Evolutionary conservation across 169 alveolate species (phyloP).

Genomic region (Plasmodium fragile): DNA sequence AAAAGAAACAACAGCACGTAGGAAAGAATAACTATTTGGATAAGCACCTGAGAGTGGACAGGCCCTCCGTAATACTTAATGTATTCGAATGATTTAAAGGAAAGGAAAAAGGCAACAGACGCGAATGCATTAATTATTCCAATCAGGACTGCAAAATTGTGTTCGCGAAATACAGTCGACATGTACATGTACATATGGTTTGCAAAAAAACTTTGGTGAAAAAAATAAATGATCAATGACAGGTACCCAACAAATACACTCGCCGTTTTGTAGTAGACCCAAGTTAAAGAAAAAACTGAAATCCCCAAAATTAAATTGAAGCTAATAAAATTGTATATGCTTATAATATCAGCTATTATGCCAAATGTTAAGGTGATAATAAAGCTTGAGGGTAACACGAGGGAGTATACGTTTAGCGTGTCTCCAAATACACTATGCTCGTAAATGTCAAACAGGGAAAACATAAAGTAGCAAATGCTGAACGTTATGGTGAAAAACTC

Average conservation of each 20-base stretch:
- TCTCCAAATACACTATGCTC: constrained; percentile 50
- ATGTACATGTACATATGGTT: constrained; percentile 75
- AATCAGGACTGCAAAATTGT: constrained; percentile 59
- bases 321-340: constrained; percentile 44
- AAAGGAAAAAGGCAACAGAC: constrained; percentile 42
- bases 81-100: constrained; percentile 38
- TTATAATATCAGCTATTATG: constrained; percentile 50
- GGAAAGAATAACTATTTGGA: not conserved
- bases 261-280: constrained; percentile 18
- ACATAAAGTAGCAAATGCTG: constrained; percentile 65
- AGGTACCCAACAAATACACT: constrained; percentile 44
- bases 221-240: constrained; percentile 42
- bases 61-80: constrained; percentile 8
- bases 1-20: constrained; percentile 21
- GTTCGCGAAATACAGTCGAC: constrained; percentile 60
- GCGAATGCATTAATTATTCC: constrained; percentile 70
- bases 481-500: constrained; percentile 65
- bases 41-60: constrained; percentile 8
- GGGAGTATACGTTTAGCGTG: constrained; percentile 44
- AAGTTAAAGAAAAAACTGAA: not conserved
- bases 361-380: constrained; percentile 68
- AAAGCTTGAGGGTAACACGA: constrained; percentile 47
- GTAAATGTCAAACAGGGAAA: constrained; percentile 65
- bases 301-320: constrained; percentile 63
- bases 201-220: constrained; percentile 71